Conservation (phyloP, 768 basidiomycete species). For the Leucocoprinus birnbaumii region DNA sequence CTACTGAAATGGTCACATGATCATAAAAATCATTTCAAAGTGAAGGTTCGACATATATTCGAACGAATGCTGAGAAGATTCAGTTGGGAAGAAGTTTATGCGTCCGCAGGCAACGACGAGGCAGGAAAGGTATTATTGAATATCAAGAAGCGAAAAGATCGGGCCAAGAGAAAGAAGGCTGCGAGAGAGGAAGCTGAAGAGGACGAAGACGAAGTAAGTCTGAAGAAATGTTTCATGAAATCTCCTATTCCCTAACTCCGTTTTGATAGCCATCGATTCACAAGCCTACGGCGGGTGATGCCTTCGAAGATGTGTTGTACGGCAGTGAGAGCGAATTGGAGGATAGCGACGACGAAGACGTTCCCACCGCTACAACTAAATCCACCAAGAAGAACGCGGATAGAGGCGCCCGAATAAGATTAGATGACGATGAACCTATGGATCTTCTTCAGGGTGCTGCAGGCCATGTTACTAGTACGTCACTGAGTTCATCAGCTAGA, state of each 20-base stretch:
- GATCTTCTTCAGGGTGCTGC: slow-evolving; percentile 85
- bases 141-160: slow-evolving; percentile 93
- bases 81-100: slow-evolving; percentile 80
- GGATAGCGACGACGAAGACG: slow-evolving; percentile 66
- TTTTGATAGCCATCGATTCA: slow-evolving; percentile 32
- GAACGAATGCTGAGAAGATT: slow-evolving; percentile 93
- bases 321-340: slow-evolving; percentile 92
- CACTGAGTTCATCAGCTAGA: background rate
- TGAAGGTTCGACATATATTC: slow-evolving; percentile 94
- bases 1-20: slow-evolving; percentile 93
- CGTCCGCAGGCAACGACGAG: slow-evolving; percentile 72
- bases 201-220: slow-evolving; percentile 40
- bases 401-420: slow-evolving; percentile 62
- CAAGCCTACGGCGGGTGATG: slow-evolving; percentile 69
- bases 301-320: slow-evolving; percentile 96
- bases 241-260: background rate
- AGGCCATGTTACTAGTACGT: slow-evolving; percentile 67
- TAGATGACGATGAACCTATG: slow-evolving; percentile 93
- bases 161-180: slow-evolving; percentile 86
- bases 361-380: slow-evolving; percentile 21
- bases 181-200: slow-evolving; percentile 55
- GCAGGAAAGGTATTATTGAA: slow-evolving; percentile 87
- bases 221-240: background rate
- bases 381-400: slow-evolving; percentile 27
- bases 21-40: slow-evolving; percentile 98